Evolutionary conservation across 805 yeast genomes (phyloP).

Genomic region (Saturnispora kantuleensis): DNA sequence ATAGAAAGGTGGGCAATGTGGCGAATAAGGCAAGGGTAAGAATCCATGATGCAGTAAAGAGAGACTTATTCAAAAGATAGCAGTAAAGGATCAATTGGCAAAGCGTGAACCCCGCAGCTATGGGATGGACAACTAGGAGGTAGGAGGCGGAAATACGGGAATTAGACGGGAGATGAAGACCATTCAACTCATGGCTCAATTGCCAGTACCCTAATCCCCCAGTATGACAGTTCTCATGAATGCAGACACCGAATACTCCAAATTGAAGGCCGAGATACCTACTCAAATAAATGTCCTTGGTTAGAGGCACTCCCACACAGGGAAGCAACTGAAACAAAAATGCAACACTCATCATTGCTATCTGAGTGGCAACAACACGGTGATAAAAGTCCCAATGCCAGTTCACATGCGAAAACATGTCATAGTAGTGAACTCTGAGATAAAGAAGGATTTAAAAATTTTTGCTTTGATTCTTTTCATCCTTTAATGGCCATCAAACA

Average conservation of each 20-base stretch:
- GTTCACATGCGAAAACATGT: no score
- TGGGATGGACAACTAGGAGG: slow-evolving; percentile 57
- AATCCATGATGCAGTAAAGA: slow-evolving; percentile 28
- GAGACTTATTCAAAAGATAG: slow-evolving; percentile 29
- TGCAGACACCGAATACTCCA: slow-evolving; percentile 68
- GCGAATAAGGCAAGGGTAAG: slow-evolving; percentile 45
- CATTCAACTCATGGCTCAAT: neutral
- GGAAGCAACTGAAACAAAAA: slow-evolving; percentile 51
- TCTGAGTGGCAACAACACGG: neutral
- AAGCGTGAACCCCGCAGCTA: slow-evolving; percentile 47
- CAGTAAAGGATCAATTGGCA: slow-evolving; percentile 34
- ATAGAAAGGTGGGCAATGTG: slow-evolving; percentile 59
- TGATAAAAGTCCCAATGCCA: slow-evolving; percentile 1
- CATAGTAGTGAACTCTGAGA: no score
- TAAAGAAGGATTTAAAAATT: neutral
- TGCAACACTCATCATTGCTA: slow-evolving; percentile 13
- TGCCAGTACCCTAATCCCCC: slow-evolving; percentile 36
- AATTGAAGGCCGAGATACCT: slow-evolving; percentile 39
- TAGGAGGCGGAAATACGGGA: slow-evolving; percentile 51
- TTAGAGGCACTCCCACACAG: slow-evolving; percentile 51
- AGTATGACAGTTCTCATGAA: slow-evolving; percentile 29
- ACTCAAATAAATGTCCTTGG: slow-evolving; percentile 39
- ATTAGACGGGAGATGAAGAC: slow-evolving; percentile 40
- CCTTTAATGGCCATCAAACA: slow-evolving; percentile 1
- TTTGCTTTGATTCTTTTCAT: neutral